Percentiles rank a stretch among this genome's conserved stretches.
phyloP scores from a whole-genome alignment of 2,329 filamentous ascomycete species.

The Furcasterigmium furcatum region DNA sequence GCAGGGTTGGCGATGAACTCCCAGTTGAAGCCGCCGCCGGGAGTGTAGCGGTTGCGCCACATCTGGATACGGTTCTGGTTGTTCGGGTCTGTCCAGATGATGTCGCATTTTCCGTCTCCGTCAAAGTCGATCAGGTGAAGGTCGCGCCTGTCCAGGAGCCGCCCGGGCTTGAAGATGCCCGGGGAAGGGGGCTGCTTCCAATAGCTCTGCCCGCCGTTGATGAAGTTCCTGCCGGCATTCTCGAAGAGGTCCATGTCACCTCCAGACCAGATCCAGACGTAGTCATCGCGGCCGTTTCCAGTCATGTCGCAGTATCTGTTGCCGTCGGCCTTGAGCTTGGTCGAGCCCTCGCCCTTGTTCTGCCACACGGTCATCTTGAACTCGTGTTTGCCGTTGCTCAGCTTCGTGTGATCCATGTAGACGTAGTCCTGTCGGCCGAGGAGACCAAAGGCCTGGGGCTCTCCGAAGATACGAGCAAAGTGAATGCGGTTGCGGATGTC shows the following conservation, averaged over 20 bases:
- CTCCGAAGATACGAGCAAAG: slow-evolving; percentile 12
- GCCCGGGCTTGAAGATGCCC: not conserved
- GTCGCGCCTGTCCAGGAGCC: slow-evolving; percentile 18
- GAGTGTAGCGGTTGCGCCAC: slow-evolving; percentile 15
- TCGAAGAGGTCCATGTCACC: slow-evolving; percentile 6
- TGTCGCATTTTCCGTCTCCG: slow-evolving; percentile 29
- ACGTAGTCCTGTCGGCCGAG: slow-evolving; percentile 9
- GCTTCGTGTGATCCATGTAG: slow-evolving; percentile 7
- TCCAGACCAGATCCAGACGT: slow-evolving; percentile 5
- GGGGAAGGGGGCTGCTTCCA: not conserved
- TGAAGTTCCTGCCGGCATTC: slow-evolving; percentile 6
- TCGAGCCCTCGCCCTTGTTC: slow-evolving; percentile 12
- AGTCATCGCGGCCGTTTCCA: slow-evolving; percentile 8
- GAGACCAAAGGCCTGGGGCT: slow-evolving; percentile 8
- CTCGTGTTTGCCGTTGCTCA: not conserved
- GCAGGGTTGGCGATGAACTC: slow-evolving; percentile 4
- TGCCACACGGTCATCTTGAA: slow-evolving; percentile 7
- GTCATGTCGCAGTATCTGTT: slow-evolving; percentile 16
- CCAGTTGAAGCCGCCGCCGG: not conserved
- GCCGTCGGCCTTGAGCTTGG: slow-evolving; percentile 8
- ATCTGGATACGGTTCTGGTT: slow-evolving; percentile 1
- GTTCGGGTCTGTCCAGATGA: slow-evolving; percentile 22
- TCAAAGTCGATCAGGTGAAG: slow-evolving; percentile 32
- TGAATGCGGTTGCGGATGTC: slow-evolving; percentile 5
- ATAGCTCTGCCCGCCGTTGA: slow-evolving; percentile 10